Base-by-base conservation (phyloP, 164 flowering plant genomes). In the Stephania yunnanensis region DNA sequence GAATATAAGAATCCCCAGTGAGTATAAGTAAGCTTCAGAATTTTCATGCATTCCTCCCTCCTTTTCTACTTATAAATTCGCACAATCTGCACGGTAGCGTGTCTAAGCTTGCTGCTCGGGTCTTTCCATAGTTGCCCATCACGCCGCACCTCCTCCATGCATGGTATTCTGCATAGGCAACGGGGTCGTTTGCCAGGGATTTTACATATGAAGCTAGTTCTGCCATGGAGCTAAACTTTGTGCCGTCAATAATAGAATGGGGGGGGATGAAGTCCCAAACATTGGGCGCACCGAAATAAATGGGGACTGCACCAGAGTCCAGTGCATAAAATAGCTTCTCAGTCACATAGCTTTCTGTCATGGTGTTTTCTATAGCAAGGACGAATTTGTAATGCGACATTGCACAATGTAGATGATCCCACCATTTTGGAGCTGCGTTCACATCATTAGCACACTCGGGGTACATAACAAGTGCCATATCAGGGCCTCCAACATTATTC, bases 81-180 rank as follows among this genome's bases (percentile, higher is more conserved):
- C 98, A 93, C 20, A 95, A 78, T 66, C 99, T 85, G 83, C 99
- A 96, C 0, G 99, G 98, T 78, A 96, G 80, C 0, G 93, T 86
- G 81, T 96, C 99, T 11, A 96, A 88, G 86, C 99, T 96, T 7
- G 79, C 80, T 1, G 97, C 92, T 20, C 98, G 89, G 6, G 92
- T 75, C 75, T 84, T 89, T 50, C 85, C 81, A 75, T 94, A 96
- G 78, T 85, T 87, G 36, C 90, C 95, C 64, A 92, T 13, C 7
- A 89, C 89, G 17, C 99, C 98, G 75, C 99, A 96, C 81, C 99
- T 86, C 81, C 99, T 89, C 99, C 99, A 96, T 36, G 97, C 99
- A 79, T 96, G 99, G 79, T 87, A 96, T 79, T 92, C 97, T 3
- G 94, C 90, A 81, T 96, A 96, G 46, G 97, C 97, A 19, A 90